phyloP scores from a whole-genome alignment of 2,329 filamentous ascomycete species.

The Colletotrichum lupini region DNA sequence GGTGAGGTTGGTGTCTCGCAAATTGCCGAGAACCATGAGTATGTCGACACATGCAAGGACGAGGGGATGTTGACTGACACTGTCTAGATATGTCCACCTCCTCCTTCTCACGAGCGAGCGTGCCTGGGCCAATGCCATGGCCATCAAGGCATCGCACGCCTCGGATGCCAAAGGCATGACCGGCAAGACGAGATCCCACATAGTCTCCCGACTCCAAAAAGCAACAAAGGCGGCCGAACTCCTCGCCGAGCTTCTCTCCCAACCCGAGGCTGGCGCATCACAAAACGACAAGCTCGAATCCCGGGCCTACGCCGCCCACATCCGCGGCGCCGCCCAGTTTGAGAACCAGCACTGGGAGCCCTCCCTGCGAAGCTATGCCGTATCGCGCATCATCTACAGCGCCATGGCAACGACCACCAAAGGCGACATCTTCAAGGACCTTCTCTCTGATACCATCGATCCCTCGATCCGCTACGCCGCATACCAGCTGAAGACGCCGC shows the following conservation, averaged over 20 bases:
- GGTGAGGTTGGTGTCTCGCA: constrained; percentile 78
- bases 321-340: constrained; percentile 82
- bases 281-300: constrained; percentile 84
- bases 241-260: constrained; percentile 74
- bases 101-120: constrained; percentile 88
- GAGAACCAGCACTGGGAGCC: constrained; percentile 89
- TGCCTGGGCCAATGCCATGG: constrained; percentile 96
- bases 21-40: constrained; percentile 81
- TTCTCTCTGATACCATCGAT: constrained; percentile 87
- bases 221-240: constrained; percentile 76
- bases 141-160: constrained; percentile 86
- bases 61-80: constrained; percentile 26
- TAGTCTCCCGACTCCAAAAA: constrained; percentile 87
- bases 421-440: constrained; percentile 85
- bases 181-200: constrained; percentile 85
- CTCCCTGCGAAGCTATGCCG: constrained; percentile 80
- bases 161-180: constrained; percentile 83
- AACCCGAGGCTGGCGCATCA: constrained; percentile 71
- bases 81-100: constrained; percentile 76
- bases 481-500: constrained; percentile 88
- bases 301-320: constrained; percentile 81
- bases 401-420: constrained; percentile 74
- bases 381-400: constrained; percentile 84
- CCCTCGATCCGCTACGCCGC: constrained; percentile 94
- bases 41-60: constrained; percentile 39